A percentile compares a stretch with the other conserved stretches of the same genome.
These are phyloP conservation scores for Linum tenue DNA, from an alignment of 345 rosid genomes.

Conservation along the genomic window DNA sequence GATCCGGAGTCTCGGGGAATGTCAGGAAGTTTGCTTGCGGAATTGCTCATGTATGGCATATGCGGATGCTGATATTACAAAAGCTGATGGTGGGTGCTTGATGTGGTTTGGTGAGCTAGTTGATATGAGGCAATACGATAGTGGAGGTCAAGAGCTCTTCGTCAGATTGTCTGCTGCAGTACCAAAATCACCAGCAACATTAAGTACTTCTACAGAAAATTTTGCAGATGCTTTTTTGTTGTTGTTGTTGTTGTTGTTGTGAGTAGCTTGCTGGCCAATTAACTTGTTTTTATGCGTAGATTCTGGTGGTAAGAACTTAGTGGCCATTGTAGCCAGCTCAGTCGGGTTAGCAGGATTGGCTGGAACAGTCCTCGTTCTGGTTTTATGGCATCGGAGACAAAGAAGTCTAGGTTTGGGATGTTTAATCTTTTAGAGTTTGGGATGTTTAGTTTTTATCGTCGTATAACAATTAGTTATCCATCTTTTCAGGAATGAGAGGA, in stretches of 20 bases:
- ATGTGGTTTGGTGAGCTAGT: constrained; percentile 1
- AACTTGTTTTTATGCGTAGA: background rate
- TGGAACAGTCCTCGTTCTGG: background rate
- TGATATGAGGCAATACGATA: background rate
- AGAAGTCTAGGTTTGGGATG: background rate
- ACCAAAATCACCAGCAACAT: background rate
- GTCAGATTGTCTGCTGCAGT: background rate
- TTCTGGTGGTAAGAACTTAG: background rate
- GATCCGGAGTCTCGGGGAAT: background rate
- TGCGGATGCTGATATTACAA: background rate
- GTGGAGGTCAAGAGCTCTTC: background rate
- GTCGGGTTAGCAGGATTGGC: background rate
- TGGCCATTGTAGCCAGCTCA: background rate
- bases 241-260: too few species aligned
- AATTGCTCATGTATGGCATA: constrained; percentile 3
- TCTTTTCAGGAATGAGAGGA: background rate
- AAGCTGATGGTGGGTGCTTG: background rate
- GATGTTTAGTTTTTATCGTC: background rate
- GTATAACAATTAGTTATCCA: background rate
- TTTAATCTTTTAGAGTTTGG: too few species aligned
- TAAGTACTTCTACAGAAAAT: background rate
- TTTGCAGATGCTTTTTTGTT: background rate
- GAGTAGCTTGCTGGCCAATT: background rate
- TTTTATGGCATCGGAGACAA: background rate
- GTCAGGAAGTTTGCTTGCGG: background rate